These are phyloP conservation scores for Silene conica DNA, from an alignment of 148 eudicot species.

Conservation along the genomic window DNA sequence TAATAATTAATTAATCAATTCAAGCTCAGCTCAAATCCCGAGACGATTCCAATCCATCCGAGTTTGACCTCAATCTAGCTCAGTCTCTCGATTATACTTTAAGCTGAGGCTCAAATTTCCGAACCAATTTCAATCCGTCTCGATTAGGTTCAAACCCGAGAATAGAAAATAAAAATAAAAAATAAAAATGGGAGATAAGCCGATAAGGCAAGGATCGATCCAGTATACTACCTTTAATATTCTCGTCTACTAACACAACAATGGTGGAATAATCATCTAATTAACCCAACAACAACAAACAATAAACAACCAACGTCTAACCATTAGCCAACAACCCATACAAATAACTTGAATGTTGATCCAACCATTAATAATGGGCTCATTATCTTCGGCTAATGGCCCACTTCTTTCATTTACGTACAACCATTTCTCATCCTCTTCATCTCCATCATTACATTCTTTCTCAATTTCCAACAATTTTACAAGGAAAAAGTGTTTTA, in stretches of 20 bases:
- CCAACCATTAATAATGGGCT: slow-evolving; percentile 9
- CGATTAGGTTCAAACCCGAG: not conserved
- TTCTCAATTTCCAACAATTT: not conserved
- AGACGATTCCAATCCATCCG: too few species aligned
- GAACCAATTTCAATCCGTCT: too few species aligned
- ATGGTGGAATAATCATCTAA: not conserved
- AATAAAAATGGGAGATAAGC: not conserved
- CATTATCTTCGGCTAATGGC: slow-evolving; percentile 6
- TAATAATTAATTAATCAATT: too few species aligned
- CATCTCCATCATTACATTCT: not conserved
- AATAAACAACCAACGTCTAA: slow-evolving; percentile 7
- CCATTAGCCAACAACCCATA: not conserved
- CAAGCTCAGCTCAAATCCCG: too few species aligned
- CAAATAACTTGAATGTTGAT: not conserved
- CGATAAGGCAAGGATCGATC: not conserved
- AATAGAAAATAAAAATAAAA: too few species aligned
- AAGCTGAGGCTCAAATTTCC: too few species aligned
- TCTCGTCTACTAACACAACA: not conserved
- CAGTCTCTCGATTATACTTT: too few species aligned
- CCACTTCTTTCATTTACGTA: slow-evolving; percentile 15
- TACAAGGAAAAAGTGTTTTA: slow-evolving; percentile 8
- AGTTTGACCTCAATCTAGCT: too few species aligned
- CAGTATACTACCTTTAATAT: too few species aligned
- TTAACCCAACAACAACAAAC: not conserved
- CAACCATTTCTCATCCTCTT: not conserved